Evolutionary conservation across 345 rosid species (phyloP).

Genomic region (Streptanthus diversifolius): DNA sequence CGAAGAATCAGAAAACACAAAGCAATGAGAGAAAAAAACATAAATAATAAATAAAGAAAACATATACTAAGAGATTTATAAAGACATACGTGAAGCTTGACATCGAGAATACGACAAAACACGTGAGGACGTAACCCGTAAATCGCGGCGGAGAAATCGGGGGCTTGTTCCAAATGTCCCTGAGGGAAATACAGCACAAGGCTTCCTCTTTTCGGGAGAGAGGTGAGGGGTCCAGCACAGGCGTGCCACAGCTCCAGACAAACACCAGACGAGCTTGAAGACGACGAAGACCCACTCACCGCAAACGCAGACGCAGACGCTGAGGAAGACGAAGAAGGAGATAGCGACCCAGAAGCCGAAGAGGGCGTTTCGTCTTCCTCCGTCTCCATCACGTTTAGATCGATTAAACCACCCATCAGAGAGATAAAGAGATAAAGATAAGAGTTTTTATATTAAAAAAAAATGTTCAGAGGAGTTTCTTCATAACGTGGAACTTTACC

Average conservation of each 20-base stretch:
- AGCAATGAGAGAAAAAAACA: neutral
- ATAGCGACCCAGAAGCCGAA: constrained; percentile 48
- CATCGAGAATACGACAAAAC: constrained; percentile 90
- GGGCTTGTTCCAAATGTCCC: constrained; percentile 85
- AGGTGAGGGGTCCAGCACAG: constrained; percentile 96
- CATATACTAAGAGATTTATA: constrained; percentile 13
- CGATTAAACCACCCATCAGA: constrained; percentile 80
- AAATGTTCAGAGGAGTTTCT: constrained; percentile 18
- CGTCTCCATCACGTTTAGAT: constrained; percentile 84
- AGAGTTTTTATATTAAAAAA: neutral
- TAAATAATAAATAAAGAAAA: neutral
- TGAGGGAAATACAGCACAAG: constrained; percentile 87
- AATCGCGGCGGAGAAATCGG: constrained; percentile 61
- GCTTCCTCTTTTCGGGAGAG: constrained; percentile 81
- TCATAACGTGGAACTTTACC: constrained; percentile 30
- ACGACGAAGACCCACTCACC: constrained; percentile 21
- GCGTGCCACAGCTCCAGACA: constrained; percentile 99
- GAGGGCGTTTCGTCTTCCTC: constrained; percentile 78
- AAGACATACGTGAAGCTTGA: constrained; percentile 79
- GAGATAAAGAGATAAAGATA: neutral
- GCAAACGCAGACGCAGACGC: constrained; percentile 43
- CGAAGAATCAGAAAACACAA: neutral
- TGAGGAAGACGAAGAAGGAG: constrained; percentile 60
- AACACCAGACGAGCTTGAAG: constrained; percentile 48
- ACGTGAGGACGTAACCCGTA: constrained; percentile 68